Percentiles rank a stretch among this genome's conserved stretches.
These are phyloP conservation scores for Pleurotus tuoliensis DNA, from an alignment of 768 basidiomycete species.

Conservation along the genomic window DNA sequence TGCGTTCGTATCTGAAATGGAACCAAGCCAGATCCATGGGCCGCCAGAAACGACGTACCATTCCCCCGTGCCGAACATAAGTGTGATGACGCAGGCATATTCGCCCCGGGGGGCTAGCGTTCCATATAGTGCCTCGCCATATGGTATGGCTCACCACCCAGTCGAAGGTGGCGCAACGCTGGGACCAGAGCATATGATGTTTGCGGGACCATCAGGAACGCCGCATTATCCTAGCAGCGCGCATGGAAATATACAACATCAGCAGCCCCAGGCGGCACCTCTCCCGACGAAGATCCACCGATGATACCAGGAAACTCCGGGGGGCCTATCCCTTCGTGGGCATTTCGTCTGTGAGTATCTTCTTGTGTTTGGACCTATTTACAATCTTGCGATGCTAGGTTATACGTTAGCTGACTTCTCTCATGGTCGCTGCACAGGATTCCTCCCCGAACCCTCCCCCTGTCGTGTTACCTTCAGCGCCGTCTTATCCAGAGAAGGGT, in stretches of 20 bases:
- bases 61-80: background rate
- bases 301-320: background rate
- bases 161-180: background rate
- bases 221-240: conserved; percentile 6
- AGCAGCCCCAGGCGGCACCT: background rate
- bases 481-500: background rate
- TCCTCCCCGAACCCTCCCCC: background rate
- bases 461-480: background rate
- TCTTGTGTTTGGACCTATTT: background rate
- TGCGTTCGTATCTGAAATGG: conserved; percentile 3
- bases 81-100: background rate
- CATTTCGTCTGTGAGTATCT: background rate
- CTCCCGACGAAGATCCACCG: conserved; percentile 3
- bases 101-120: background rate
- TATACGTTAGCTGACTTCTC: background rate
- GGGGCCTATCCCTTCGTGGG: conserved; percentile 1
- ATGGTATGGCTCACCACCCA: background rate
- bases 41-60: conserved; percentile 1
- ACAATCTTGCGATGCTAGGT: background rate
- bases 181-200: conserved; percentile 1
- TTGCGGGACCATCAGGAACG: conserved; percentile 4
- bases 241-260: background rate
- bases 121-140: conserved; percentile 5
- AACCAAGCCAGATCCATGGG: conserved; percentile 4
- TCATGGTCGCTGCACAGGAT: background rate